phyloP scores from a whole-genome alignment of 352 stramenopile genomes.

The Thraustochytrium striatum region DNA sequence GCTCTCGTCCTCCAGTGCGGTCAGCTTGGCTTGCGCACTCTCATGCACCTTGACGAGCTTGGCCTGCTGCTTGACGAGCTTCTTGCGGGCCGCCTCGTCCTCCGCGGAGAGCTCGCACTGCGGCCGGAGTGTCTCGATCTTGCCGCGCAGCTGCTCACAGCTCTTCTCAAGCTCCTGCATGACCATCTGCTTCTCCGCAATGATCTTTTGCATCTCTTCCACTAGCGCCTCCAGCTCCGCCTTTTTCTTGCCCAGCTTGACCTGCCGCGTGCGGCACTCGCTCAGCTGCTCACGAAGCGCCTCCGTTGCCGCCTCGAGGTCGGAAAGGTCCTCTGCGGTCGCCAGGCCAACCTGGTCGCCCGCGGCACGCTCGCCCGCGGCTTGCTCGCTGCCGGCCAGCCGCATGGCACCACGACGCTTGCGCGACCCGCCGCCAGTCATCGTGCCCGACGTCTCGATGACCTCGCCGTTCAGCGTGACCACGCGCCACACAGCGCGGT shows the following conservation, averaged over 20 bases:
- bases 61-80: constrained; percentile 55
- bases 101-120: constrained; percentile 39
- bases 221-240: constrained; percentile 58
- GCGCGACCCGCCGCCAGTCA: constrained; percentile 93
- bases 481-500: constrained; percentile 73
- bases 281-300: constrained; percentile 61
- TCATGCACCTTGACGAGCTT: constrained; percentile 89
- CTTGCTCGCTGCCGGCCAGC: not conserved
- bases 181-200: constrained; percentile 73
- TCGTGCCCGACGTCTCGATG: constrained; percentile 97
- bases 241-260: constrained; percentile 50
- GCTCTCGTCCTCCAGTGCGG: constrained; percentile 37
- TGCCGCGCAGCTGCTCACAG: constrained; percentile 59
- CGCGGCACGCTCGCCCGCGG: not conserved
- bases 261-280: constrained; percentile 57
- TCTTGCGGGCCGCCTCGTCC: constrained; percentile 61
- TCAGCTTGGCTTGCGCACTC: constrained; percentile 58
- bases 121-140: constrained; percentile 60
- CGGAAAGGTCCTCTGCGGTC: constrained; percentile 65
- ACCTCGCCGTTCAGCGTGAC: constrained; percentile 95
- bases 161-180: constrained; percentile 66
- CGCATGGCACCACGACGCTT: constrained; percentile 54
- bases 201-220: constrained; percentile 65
- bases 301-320: constrained; percentile 63
- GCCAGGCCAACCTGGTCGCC: constrained; percentile 40